Base-by-base conservation (phyloP, 495 filamentous ascomycete species). In the Chaetomium fimeti region DNA sequence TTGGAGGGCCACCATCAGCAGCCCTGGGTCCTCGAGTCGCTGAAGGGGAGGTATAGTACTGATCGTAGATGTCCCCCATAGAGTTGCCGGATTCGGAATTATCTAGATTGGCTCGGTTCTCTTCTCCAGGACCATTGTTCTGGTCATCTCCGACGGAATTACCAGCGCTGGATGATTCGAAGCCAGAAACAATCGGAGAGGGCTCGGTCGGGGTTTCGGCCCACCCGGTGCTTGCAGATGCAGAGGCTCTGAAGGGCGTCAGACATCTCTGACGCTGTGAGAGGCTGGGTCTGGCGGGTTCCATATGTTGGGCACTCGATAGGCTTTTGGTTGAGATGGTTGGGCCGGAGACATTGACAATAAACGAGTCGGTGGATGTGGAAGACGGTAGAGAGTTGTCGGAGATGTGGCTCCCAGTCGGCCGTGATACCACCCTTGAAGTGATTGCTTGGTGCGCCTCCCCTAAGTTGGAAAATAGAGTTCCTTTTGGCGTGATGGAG, bases 381-480 rank as follows among this genome's bases (percentile, higher is more conserved):
- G 57, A 63, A 47, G 49, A 27, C 24, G 40, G 47, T 4, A 47
- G 51, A 7, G 42, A 11, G 2, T 58, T 60, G 43, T 57, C 47
- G 4, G 51, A 28, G 25, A 60, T 27, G 40, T 29, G 54, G 22
- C 20, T 48, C 18, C 29, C 62, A 57, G 62, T 38, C 24, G 64
- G 52, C 8, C 60, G 66, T 42, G 58, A 58, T 13, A 55, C 64
- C 42, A 57, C 15, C 25, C 55, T 65, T 27, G 65, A 65, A 3
- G 62, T 75, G 60, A 75, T 75, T 38, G 72, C 68, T 52, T 67
- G 59, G 42, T 71, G 69, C 3, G 71, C 71, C 16, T 71, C 68
- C 6, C 57, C 71, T 8, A 72, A 64, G 49, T 67, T 72, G 48
- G 64, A 61, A 55, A 72, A 72, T 27, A 64, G 32, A 22, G 61